Base-by-base conservation (phyloP, 768 basidiomycete species). In the Suillus sp. region DNA sequence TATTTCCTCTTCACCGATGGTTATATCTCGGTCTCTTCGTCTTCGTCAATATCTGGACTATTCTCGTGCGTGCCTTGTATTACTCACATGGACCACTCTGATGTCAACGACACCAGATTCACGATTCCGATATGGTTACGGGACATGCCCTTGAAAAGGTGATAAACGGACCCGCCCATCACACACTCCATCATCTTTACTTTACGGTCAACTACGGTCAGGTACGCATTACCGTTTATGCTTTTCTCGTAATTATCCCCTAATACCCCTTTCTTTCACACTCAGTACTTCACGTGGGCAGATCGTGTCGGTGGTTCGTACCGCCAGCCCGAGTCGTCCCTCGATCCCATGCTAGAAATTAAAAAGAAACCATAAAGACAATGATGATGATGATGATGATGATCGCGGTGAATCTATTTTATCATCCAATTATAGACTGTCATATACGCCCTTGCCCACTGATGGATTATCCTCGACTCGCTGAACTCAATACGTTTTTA, bases 91-190 rank as follows among this genome's bases (percentile, higher is more conserved):
- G 16, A n/a, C 18, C 14, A 61, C 50, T 34, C 56, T 57, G 6
- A 66, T 35, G 1, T 59, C 9, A 63, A 35, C 22, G 11, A 34
- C 40, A 9, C 32, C 71, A 95, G 93, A 99, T 99, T 68, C 96
- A 99, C 73, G 97, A 99, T 77, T 96, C 94, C 4, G 97, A 99
- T 79, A 99, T 99, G 96, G 87, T 99, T 71, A 93, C 93, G 34
- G 96, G 91, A 3, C 90, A 93, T 73, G 80, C 88, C 4, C 83
- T 97, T 5, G 96, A 98, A 78, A 88, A 83, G 64, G 78, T 92
- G 73, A 95, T 99, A 78, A 99, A 99, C 77, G 95, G 95, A n/a
- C 96, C 97, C 2, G 94, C 96, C 2, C 97, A 99, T 70, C 97
- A 99, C 75, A 99, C 96, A 0, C 81, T 98, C 48, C 96, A 98